Base-by-base conservation (phyloP, 352 stramenopile genomes). In the Pythium vanterpoolii region DNA sequence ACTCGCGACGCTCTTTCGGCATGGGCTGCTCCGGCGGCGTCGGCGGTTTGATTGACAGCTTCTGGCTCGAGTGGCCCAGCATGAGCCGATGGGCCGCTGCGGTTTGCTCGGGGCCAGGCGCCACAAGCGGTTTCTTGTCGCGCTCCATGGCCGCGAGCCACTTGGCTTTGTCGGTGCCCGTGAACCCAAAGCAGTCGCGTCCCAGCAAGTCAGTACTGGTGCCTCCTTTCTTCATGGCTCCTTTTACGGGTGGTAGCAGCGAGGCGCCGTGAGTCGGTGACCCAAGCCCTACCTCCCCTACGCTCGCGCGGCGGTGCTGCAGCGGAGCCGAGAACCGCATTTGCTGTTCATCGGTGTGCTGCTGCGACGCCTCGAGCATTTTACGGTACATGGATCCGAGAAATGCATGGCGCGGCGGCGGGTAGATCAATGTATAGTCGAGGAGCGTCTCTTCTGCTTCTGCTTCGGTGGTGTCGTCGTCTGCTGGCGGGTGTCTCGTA, bases 21-120 rank as follows among this genome's bases (percentile, higher is more conserved):
- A 23, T 34, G 52, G 73, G 42, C 18, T 69, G 66, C 34, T 89
- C 80, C 5, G 79, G 79, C 1, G 83, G 84, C 2, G 80, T 88
- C 16, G 85, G 85, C 30, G 79, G 83, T 28, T 89, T 90, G 53
- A 92, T 79, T 23, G 78, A 86, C 16, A 84, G 62, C 52, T 88
- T 90, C 55, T 92, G 83, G 62, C 85, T 94, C 26, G 85, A 92
- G 46, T 94, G 82, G 8, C 85, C 85, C 16, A 94, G 68, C 85
- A 94, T 94, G 39, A 94, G 51, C 18, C 85, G 80, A 50, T 91
- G 80, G 34, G 83, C 85, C 7, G 79, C 78, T n/a, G 85, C 85
- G 11, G 89, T 57, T 54, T 94, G 85, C 58, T 87, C 86, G 1
- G 85, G 79, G 0, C 79, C 73, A 6, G 85, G 85, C 14, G 83